Evolutionary conservation across 208 protist species (phyloP).

Genomic region (Leptomonas pyrrhocoris): DNA sequence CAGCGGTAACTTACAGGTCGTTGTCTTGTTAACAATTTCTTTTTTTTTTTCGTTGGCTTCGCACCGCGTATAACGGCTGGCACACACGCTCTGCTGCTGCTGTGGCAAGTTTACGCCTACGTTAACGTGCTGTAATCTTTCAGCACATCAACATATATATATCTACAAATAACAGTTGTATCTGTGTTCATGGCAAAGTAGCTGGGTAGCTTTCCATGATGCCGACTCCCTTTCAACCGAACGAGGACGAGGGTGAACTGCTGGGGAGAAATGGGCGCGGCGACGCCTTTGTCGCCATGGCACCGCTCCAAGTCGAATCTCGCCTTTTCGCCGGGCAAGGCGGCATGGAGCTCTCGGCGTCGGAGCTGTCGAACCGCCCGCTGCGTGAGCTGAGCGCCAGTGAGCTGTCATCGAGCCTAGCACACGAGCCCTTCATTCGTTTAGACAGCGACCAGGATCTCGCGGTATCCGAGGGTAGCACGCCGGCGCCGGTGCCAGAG

Average conservation of each 20-base stretch:
- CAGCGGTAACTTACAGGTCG: too few species aligned
- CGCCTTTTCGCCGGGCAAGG: conserved; percentile 23
- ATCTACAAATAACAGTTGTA: too few species aligned
- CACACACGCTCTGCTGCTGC: too few species aligned
- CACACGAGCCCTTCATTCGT: conserved; percentile 6
- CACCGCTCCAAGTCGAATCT: conserved; percentile 23
- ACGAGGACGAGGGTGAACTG: not conserved
- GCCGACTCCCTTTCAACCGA: not conserved
- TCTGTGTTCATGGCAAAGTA: too few species aligned
- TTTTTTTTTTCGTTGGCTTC: too few species aligned
- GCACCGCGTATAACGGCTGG: too few species aligned
- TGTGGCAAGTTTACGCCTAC: too few species aligned
- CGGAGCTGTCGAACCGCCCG: conserved; percentile 26
- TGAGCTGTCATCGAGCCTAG: not conserved
- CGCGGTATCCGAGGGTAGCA: not conserved
- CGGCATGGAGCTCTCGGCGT: conserved; percentile 31
- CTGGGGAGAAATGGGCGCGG: not conserved
- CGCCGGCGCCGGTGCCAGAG: not conserved
- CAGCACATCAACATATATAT: too few species aligned
- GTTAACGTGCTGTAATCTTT: too few species aligned
- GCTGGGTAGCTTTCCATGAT: not conserved
- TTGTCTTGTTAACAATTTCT: too few species aligned
- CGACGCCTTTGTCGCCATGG: not conserved
- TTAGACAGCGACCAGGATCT: conserved; percentile 7
- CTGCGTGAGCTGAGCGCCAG: conserved; percentile 15